Evolutionary conservation across 805 yeast genomes (phyloP), one percentile per base, ranked within the genome.

Genomic region (Teunomyces kruisii): DNA sequence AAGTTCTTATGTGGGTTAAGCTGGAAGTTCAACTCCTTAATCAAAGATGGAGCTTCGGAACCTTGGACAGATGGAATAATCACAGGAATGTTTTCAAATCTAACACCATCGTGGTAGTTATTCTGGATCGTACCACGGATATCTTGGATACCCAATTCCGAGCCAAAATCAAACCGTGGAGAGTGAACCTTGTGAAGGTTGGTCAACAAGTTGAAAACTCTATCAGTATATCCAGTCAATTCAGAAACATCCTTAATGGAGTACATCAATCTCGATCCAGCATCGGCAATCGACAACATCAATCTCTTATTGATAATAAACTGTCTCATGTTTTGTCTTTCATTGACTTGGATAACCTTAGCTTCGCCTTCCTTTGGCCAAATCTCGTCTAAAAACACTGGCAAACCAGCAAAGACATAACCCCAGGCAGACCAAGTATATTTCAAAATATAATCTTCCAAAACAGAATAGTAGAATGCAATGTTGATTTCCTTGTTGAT

Each of bases 391-490:
- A 88, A 62, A 42, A 90, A 80, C 13, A 91, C 91, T 2, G 98
- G 98, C 50, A 91, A 76, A 1, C 96, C 86, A 0, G 96, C 88
- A 68, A 88, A 90, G 16, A 90, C 65, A 61, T 89, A 90, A n/a
- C 97, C 97, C 67, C 91, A 78, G 0, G 95, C 96, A 3, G 96
- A 89, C 97, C 97, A 91, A 9, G 92, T 81, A 59, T 88, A 89
- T 67, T 90, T 91, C 63, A 91, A 76, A 39, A 90, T 80, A 58
- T 89, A 88, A 59, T 89, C 95, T 68, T 91, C 97, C 47, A 86
- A 64, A 49, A 88, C 73, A 42, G 83, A 84, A 62, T 89, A 91
- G 9, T 75, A 67, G 45, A 87, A 83, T 48, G 86, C 79, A 32
- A 77, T 72, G 48, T 78, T 72, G 53, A 82, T 79, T 46, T 83